Conservation (phyloP, 305 asterid species). For the Fraxinus albicans region DNA sequence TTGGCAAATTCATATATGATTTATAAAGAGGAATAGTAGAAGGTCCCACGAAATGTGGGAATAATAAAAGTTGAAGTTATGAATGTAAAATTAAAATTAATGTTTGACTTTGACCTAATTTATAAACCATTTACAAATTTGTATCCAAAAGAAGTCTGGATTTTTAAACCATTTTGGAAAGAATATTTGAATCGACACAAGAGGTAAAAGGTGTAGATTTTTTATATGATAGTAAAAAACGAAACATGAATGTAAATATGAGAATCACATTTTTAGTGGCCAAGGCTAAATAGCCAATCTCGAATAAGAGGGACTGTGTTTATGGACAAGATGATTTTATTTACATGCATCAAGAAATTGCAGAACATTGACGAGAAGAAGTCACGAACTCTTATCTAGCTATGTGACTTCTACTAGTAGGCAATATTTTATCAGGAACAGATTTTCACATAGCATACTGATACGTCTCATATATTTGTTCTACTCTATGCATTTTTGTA, state of each 20-base stretch:
- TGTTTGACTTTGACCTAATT: background rate
- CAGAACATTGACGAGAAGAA: background rate
- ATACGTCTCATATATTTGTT: background rate
- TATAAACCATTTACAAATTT: background rate
- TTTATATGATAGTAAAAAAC: background rate
- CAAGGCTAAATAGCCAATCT: background rate
- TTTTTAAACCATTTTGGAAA: background rate
- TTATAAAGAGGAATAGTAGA: background rate
- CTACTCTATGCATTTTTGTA: background rate
- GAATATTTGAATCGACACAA: background rate
- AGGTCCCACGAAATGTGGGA: background rate
- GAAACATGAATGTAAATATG: background rate
- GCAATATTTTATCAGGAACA: background rate
- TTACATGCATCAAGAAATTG: background rate
- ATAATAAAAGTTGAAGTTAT: background rate
- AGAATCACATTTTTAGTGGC: background rate
- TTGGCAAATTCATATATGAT: background rate
- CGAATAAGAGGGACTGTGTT: background rate
- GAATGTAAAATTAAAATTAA: background rate
- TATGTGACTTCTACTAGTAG: background rate
- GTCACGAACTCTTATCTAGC: background rate
- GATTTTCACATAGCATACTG: background rate
- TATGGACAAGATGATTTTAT: background rate
- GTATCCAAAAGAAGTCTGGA: background rate
- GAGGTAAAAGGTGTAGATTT: background rate